Percentiles rank a stretch among this genome's conserved stretches.
These are phyloP conservation scores for Sabuloglossum arenarium DNA, from an alignment of 495 filamentous ascomycete species.

Conservation along the genomic window DNA sequence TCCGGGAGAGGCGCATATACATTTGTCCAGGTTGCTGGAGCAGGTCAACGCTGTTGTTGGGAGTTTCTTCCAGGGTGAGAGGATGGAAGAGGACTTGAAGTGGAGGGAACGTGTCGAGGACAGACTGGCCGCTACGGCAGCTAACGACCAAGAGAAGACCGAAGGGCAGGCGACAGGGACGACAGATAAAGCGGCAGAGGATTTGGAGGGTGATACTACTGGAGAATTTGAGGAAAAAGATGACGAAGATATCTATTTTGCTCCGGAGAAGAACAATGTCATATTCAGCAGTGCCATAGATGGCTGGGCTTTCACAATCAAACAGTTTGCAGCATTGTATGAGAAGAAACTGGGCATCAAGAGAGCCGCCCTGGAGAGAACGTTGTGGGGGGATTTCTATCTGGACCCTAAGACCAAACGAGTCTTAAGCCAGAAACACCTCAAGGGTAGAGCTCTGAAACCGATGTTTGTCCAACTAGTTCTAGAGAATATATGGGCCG, in stretches of 20 bases:
- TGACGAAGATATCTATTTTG: conserved; percentile 96
- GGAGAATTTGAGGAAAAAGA: conserved; percentile 66
- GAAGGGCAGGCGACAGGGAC: conserved; percentile 21
- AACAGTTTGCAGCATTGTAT: conserved; percentile 83
- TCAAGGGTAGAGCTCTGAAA: conserved; percentile 77
- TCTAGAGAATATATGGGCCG: conserved; percentile 90
- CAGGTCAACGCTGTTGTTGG: conserved; percentile 96
- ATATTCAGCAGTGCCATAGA: conserved; percentile 96
- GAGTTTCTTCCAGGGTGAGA: conserved; percentile 92
- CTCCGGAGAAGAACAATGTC: conserved; percentile 94
- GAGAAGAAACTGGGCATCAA: conserved; percentile 97
- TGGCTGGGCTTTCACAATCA: conserved; percentile 92
- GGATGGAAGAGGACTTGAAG: conserved; percentile 95
- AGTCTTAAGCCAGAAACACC: conserved; percentile 73
- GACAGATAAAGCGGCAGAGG: conserved; percentile 12
- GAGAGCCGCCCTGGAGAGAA: conserved; percentile 72
- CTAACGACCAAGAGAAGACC: conserved; percentile 27
- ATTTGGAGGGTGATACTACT: conserved; percentile 14
- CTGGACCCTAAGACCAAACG: conserved; percentile 93
- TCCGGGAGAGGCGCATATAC: conserved; percentile 68
- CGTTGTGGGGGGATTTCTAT: conserved; percentile 94
- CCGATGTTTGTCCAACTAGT: conserved; percentile 98
- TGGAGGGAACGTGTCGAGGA: conserved; percentile 91
- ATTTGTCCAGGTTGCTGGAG: conserved; percentile 75
- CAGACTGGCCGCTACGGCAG: conserved; percentile 33